Evolutionary conservation across 108 stramenopile species (phyloP), one percentile per base, ranked within the genome.

Genomic region (Fistulifera solaris): DNA sequence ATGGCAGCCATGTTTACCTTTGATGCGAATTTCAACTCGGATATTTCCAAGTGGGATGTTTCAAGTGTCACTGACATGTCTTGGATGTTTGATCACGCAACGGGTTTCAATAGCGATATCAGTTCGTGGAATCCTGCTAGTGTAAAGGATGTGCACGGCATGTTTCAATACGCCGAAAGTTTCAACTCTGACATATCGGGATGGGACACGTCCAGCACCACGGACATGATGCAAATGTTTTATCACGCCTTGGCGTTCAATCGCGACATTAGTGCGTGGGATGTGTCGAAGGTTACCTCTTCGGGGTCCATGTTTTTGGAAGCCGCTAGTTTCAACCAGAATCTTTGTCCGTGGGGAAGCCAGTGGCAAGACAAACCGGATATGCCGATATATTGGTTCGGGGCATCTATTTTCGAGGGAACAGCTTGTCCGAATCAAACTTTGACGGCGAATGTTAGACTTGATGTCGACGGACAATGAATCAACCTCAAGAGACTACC

Each of bases 1-100:
- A 68, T 72, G 67, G 14, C 40, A 12, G 19, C 13, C 28, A 76
- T 76, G 70, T 75, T 75, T 35, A 5, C 3, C 44, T 6, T 6
- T 8, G 31, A 35, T 5, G 50, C 50, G 3, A 27, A 24, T 27
- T 51, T 51, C 26, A 51, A 24, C 19, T 23, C n/a, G 6, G 50
- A 51, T 21, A 6, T 51, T 6, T 51, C 50, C 50, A 51, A 51
- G 21, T 51, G 50, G 50, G 53, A 75, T 43, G 45, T 44, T 17
- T 45, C 56, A 0, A 21, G 38, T 27, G 75, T 76, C 28, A 70
- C 66, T 22, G 13, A 44, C 28, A 67, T 75, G 69, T 8, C 35
- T 1, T 23, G 17, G 15, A 75, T 75, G 68, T 74, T 74, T 64
- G 4, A 48, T 23, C 40, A 53, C 12, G 59, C 59, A 1, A 40